These are phyloP conservation scores for Podaxis sp. DNA, from an alignment of 768 basidiomycete species.

Conservation along the genomic window DNA sequence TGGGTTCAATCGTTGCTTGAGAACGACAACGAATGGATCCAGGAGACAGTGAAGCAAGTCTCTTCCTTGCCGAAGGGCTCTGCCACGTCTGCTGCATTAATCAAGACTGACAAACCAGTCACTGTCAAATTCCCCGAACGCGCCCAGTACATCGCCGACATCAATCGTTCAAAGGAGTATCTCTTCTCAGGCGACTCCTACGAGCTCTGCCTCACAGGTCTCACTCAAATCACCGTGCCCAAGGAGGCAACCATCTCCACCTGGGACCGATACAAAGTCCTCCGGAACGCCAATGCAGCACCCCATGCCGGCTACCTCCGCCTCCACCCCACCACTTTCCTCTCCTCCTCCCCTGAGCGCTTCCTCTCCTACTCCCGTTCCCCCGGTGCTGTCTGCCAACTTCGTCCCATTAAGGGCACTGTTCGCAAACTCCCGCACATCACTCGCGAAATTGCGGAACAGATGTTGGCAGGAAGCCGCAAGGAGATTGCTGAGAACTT, in stretches of 20 bases:
- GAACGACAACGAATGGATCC: constrained; percentile 62
- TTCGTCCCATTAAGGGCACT: constrained; percentile 96
- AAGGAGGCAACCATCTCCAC: constrained; percentile 33
- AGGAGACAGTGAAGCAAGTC: constrained; percentile 31
- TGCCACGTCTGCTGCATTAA: not conserved
- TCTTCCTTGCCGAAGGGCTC: constrained; percentile 2
- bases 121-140: constrained; percentile 55
- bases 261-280: constrained; percentile 73
- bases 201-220: constrained; percentile 88
- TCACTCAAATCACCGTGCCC: constrained; percentile 56
- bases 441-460: constrained; percentile 62
- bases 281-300: constrained; percentile 81
- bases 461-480: constrained; percentile 58
- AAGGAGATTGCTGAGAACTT: constrained; percentile 97
- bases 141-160: constrained; percentile 62
- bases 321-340: constrained; percentile 70
- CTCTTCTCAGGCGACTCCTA: constrained; percentile 88
- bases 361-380: constrained; percentile 79
- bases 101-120: not conserved
- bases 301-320: constrained; percentile 85
- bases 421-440: constrained; percentile 68
- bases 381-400: constrained; percentile 65
- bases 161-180: constrained; percentile 73
- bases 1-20: constrained; percentile 68
- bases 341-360: constrained; percentile 90